Conservation (phyloP, 1,284 basidiomycete genomes). For the Sporisorium sorghi region DNA sequence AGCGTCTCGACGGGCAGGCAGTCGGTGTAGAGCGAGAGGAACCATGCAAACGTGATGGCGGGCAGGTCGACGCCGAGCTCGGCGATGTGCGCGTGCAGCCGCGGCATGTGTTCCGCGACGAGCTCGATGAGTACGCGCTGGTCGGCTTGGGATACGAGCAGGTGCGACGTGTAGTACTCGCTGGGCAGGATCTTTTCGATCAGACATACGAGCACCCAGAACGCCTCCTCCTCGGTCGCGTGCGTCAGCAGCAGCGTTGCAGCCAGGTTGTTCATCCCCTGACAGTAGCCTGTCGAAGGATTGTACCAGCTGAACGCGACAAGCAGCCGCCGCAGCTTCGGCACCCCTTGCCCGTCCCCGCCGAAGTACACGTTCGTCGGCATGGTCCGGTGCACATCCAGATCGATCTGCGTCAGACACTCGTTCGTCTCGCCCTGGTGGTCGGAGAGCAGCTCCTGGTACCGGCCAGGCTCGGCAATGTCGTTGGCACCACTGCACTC, state of each 20-base stretch:
- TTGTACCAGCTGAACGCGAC: constrained; percentile 85
- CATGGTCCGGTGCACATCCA: constrained; percentile 83
- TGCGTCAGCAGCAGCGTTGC: constrained; percentile 92
- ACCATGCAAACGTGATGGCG: constrained; percentile 98
- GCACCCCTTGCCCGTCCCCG: constrained; percentile 90
- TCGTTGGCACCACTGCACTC: constrained; percentile 93
- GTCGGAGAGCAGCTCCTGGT: constrained; percentile 80
- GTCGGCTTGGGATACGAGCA: constrained; percentile 86
- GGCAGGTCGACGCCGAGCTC: constrained; percentile 88
- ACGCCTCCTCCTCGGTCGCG: constrained; percentile 94
- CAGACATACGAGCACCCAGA: constrained; percentile 92
- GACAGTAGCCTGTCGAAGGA: constrained; percentile 70
- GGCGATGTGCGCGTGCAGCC: constrained; percentile 79
- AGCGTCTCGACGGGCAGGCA: constrained; percentile 86
- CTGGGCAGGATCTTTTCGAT: constrained; percentile 71
- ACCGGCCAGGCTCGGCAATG: constrained; percentile 89
- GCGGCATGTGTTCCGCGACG: constrained; percentile 81
- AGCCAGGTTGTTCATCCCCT: constrained; percentile 89
- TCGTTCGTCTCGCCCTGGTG: constrained; percentile 74
- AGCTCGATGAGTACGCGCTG: constrained; percentile 90
- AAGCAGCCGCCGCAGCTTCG: constrained; percentile 88
- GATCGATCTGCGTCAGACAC: constrained; percentile 88
- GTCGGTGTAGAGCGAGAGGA: constrained; percentile 94
- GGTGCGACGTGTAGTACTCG: constrained; percentile 70
- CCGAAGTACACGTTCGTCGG: constrained; percentile 97